These are phyloP conservation scores for Claviceps sp. DNA, from an alignment of 2,329 filamentous ascomycete species.

Conservation along the genomic window DNA sequence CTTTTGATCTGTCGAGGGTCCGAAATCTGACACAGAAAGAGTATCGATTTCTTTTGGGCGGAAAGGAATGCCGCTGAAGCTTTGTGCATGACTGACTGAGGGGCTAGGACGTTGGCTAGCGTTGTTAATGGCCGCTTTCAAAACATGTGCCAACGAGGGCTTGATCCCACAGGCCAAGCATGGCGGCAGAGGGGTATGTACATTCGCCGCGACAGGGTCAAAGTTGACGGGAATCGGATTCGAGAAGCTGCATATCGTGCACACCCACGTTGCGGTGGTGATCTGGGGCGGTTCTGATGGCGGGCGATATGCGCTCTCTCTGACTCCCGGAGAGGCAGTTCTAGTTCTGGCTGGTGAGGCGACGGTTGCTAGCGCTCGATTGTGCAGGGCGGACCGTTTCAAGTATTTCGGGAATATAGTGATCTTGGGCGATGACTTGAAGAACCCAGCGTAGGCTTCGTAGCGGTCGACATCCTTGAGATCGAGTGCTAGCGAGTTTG, in stretches of 20 bases:
- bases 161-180: constrained; percentile 92
- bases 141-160: constrained; percentile 64
- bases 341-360: constrained; percentile 32
- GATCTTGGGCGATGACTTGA: constrained; percentile 91
- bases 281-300: constrained; percentile 28
- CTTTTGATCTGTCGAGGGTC: background rate
- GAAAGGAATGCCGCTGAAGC: background rate
- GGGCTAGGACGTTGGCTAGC: constrained; percentile 40
- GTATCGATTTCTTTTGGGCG: background rate
- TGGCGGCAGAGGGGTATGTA: constrained; percentile 67
- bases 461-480: constrained; percentile 82
- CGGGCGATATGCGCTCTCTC: constrained; percentile 28
- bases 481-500: constrained; percentile 72
- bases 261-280: constrained; percentile 76
- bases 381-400: constrained; percentile 49
- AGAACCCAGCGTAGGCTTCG: constrained; percentile 85
- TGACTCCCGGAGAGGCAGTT: constrained; percentile 31
- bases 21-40: background rate
- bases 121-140: constrained; percentile 76
- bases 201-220: constrained; percentile 67
- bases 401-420: constrained; percentile 72
- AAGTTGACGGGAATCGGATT: constrained; percentile 91
- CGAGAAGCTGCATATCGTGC: constrained; percentile 88
- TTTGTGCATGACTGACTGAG: background rate
- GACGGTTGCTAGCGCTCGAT: constrained; percentile 34